Evolutionary conservation across 495 filamentous ascomycete genomes (phyloP).

Genomic region (Penicillium argentinense): DNA sequence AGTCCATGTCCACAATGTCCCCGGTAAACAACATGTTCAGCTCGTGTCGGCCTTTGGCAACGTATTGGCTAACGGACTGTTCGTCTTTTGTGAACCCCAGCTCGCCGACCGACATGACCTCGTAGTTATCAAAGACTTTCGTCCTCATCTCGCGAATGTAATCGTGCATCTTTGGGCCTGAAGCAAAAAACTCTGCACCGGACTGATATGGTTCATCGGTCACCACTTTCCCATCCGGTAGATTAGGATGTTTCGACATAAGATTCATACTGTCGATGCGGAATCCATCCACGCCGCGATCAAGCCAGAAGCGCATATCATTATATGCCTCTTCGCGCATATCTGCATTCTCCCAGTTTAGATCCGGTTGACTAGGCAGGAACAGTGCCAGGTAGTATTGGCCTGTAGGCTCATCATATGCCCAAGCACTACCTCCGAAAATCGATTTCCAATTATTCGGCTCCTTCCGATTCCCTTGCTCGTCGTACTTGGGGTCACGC

Average conservation of each 20-base stretch:
- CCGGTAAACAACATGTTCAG: constrained; percentile 50
- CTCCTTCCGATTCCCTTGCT: constrained; percentile 47
- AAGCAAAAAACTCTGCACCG: constrained; percentile 41
- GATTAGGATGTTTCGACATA: constrained; percentile 34
- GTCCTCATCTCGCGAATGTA: constrained; percentile 40
- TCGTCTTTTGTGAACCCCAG: constrained; percentile 49
- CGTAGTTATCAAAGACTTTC: constrained; percentile 55
- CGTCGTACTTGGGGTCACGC: constrained; percentile 48
- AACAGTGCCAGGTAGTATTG: constrained; percentile 48
- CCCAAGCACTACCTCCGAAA: constrained; percentile 46
- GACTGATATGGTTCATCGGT: constrained; percentile 37
- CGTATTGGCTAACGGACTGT: constrained; percentile 41
- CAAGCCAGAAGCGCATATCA: constrained; percentile 48
- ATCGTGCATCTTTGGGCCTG: constrained; percentile 52
- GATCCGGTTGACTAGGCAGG: constrained; percentile 43
- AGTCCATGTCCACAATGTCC: constrained; percentile 44
- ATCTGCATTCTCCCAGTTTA: constrained; percentile 45
- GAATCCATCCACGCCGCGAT: constrained; percentile 45
- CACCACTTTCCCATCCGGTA: constrained; percentile 30
- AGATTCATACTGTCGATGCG: constrained; percentile 50
- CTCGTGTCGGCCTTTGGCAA: constrained; percentile 43
- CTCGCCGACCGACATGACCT: constrained; percentile 64
- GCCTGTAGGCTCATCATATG: constrained; percentile 36
- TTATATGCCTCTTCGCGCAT: constrained; percentile 41
- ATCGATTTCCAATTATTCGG: constrained; percentile 59